A percentile compares a stretch with the other conserved stretches of the same genome.
These are phyloP conservation scores for Rhazya stricta DNA, from an alignment of 257 asterid genomes.

Conservation along the genomic window DNA sequence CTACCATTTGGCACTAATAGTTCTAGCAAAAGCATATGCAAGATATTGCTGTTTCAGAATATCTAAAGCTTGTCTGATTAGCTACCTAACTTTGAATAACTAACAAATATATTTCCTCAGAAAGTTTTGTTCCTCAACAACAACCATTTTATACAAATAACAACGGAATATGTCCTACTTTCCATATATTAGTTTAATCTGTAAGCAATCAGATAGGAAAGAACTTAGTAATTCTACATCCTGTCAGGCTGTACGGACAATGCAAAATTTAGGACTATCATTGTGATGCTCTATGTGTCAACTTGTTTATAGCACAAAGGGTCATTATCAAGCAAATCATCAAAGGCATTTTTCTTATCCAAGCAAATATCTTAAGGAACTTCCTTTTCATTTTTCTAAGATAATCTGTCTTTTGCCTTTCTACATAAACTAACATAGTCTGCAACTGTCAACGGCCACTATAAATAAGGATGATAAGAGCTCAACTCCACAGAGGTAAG, in stretches of 20 bases:
- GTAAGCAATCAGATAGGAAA: slow-evolving; percentile 14
- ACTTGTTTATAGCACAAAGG: slow-evolving; percentile 32
- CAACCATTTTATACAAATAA: slow-evolving; percentile 17
- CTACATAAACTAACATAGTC: slow-evolving; percentile 21
- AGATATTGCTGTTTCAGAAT: background rate
- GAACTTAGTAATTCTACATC: slow-evolving; percentile 7
- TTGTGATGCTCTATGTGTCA: slow-evolving; percentile 24
- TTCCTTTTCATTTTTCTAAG: slow-evolving; percentile 25
- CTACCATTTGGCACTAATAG: background rate
- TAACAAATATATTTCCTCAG: slow-evolving; percentile 2
- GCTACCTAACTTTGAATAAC: background rate
- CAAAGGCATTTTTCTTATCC: slow-evolving; percentile 31
- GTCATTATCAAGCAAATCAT: slow-evolving; percentile 37
- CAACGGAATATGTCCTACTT: slow-evolving; percentile 35
- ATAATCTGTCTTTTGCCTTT: slow-evolving; percentile 6
- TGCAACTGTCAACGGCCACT: slow-evolving; percentile 39
- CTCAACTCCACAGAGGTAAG: slow-evolving; percentile 20
- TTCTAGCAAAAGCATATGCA: background rate
- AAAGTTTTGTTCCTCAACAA: slow-evolving; percentile 14
- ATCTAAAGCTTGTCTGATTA: background rate
- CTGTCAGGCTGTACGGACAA: slow-evolving; percentile 16
- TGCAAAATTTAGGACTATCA: background rate
- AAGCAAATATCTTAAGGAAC: slow-evolving; percentile 32
- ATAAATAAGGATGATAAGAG: slow-evolving; percentile 41
- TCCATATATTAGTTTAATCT: background rate